These are phyloP conservation scores for Apiotrichum gracile DNA, from an alignment of 1,284 basidiomycete genomes.

Conservation along the genomic window DNA sequence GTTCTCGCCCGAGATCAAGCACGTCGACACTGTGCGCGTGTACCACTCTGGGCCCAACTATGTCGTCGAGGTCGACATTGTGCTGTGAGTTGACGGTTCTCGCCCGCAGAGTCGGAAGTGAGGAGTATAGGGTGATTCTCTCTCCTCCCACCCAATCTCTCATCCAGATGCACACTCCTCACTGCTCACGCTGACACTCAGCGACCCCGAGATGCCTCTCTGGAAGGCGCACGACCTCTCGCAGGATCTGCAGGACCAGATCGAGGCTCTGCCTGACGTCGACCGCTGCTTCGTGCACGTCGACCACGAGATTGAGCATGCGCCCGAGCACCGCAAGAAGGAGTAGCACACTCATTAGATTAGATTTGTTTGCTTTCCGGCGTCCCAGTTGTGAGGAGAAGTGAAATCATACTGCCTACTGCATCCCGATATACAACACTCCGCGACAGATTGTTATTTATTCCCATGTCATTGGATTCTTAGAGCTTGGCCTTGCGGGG, in stretches of 20 bases:
- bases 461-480: not conserved
- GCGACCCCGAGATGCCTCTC: conserved; percentile 74
- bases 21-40: conserved; percentile 80
- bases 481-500: conserved; percentile 50
- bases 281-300: conserved; percentile 90
- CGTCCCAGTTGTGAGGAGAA: too few relatives aligned
- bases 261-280: conserved; percentile 85
- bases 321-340: conserved; percentile 36
- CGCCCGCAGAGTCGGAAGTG: too few relatives aligned
- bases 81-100: conserved; percentile 52
- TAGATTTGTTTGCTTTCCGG: not conserved
- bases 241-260: conserved; percentile 87
- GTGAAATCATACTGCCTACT: too few relatives aligned
- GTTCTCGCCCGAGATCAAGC: conserved; percentile 76
- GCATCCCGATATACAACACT: too few relatives aligned
- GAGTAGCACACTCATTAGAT: not conserved
- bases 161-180: too few relatives aligned
- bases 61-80: conserved; percentile 91
- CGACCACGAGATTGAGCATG: conserved; percentile 82
- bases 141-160: too few relatives aligned
- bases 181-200: not conserved
- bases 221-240: conserved; percentile 89
- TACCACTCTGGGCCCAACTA: conserved; percentile 73
- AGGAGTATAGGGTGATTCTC: too few relatives aligned
- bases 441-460: too few relatives aligned